Evolutionary conservation across 352 stramenopile species (phyloP).

Genomic region (Ophiocytium majus): DNA sequence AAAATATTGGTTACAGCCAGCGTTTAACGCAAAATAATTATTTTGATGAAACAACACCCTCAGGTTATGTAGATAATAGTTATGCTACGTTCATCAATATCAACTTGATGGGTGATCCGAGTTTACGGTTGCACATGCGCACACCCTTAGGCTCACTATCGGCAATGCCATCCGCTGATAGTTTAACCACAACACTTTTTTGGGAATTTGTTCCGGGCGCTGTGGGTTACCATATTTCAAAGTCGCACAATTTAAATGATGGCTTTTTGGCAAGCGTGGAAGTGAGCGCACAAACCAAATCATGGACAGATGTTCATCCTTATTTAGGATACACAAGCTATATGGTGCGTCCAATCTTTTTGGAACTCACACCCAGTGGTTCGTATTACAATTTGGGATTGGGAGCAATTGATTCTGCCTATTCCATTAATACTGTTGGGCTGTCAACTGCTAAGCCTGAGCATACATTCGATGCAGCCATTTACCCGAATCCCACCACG

Average conservation of each 20-base stretch:
- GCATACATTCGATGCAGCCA: too few relatives aligned
- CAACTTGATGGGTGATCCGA: conserved; percentile 5
- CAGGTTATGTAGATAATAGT: background rate
- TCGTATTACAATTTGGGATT: background rate
- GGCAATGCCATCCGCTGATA: background rate
- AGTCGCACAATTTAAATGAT: background rate
- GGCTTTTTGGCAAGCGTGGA: background rate
- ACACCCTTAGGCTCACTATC: background rate
- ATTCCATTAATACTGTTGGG: too few relatives aligned
- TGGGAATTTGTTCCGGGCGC: background rate
- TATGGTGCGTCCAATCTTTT: background rate
- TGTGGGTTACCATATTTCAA: conserved; percentile 4
- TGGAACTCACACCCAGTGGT: background rate
- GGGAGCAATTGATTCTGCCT: too few relatives aligned
- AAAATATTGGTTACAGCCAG: conserved; percentile 5
- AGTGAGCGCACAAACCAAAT: background rate
- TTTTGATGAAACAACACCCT: background rate
- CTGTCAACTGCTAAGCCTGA: too few relatives aligned
- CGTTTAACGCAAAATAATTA: conserved; percentile 4
- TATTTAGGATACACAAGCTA: background rate
- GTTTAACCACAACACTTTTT: background rate
- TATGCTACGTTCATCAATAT: background rate
- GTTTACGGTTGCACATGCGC: background rate
- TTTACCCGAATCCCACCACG: too few relatives aligned
- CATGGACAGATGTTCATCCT: background rate